Evolutionary conservation across 2,329 filamentous ascomycete genomes (phyloP), one percentile per base, ranked within the genome.

Genomic region (Fusarium tuaranense): DNA sequence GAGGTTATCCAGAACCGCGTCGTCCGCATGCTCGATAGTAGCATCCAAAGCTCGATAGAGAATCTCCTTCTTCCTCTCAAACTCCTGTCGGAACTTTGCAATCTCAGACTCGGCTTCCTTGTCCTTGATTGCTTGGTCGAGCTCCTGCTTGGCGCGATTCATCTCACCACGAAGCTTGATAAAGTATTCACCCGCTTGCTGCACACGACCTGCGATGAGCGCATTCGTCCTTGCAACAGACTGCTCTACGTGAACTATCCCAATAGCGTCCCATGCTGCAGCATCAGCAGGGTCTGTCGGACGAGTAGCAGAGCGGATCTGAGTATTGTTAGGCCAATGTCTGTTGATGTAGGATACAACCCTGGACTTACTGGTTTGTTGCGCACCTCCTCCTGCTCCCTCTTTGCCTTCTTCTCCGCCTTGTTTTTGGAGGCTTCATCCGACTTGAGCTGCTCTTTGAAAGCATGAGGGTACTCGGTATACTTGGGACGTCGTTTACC

Each of bases 1-100:
- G 39, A 92, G 82, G 65, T 91, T 90, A 74, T 89, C 87, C 44
- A 92, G 80, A 16, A 91, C 87, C 25, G 86, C 84, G 53, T 86
- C 84, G 77, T 91, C 88, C 14, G 89, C 89, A 80, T 87, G 86
- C 27, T 86, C 84, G 62, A 89, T 84, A 2, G 88, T 88, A 13
- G 88, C 85, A 71, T 91, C 86, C 57, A 91, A 82, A 3, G 88
- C 87, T 63, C 85, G 81, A 71, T 85, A 86, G 7, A 92, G 82
- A 6, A 86, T 83, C 44, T 88, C 84, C 68, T 87, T 86, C 73
- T 87, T 87, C 63, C 81, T 77, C 4, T 85, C 83, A 7, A 87
- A 83, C 10, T 83, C 81, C 9, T 82, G 80, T 71, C 85, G 87
- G 18, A 87, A 77, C 51, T 79, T 82, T 5, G 80, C 76, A 34